Evolutionary conservation across 2,329 filamentous ascomycete genomes (phyloP).

Genomic region (Harringtonia lauricola): DNA sequence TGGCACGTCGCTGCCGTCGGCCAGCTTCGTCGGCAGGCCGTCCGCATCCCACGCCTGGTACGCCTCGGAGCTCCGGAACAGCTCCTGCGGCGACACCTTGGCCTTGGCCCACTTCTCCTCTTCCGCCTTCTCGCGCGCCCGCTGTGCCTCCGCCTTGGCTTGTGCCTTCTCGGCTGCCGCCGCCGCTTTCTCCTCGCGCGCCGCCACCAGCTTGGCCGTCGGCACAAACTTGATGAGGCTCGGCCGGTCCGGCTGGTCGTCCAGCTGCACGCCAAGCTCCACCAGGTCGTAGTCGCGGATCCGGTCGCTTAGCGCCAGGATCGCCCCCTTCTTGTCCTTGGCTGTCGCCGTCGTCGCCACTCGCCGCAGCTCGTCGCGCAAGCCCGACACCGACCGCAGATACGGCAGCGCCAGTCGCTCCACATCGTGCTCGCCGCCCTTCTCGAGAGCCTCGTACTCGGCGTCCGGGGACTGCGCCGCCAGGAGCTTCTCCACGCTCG

Average conservation of each 20-base stretch:
- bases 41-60: constrained; percentile 56
- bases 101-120: constrained; percentile 14
- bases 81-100: constrained; percentile 17
- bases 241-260: constrained; percentile 47
- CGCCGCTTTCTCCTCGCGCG: constrained; percentile 41
- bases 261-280: constrained; percentile 57
- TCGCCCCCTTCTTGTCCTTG: constrained; percentile 15
- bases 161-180: constrained; percentile 39
- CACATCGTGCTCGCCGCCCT: constrained; percentile 3
- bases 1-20: constrained; percentile 50
- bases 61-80: constrained; percentile 33
- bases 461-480: constrained; percentile 2
- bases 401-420: constrained; percentile 37
- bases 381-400: constrained; percentile 40
- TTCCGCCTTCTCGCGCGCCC: constrained; percentile 25
- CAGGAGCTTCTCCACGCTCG: constrained; percentile 6
- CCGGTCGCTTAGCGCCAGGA: constrained; percentile 50
- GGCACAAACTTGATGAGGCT: constrained; percentile 56
- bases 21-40: constrained; percentile 50
- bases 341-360: constrained; percentile 14
- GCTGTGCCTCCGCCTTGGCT: constrained; percentile 28
- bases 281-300: constrained; percentile 56
- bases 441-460: constrained; percentile 4
- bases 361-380: constrained; percentile 23
- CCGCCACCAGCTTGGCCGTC: constrained; percentile 37